phyloP scores from a whole-genome alignment of 306 rosid genomes.

The Glycine soja region DNA sequence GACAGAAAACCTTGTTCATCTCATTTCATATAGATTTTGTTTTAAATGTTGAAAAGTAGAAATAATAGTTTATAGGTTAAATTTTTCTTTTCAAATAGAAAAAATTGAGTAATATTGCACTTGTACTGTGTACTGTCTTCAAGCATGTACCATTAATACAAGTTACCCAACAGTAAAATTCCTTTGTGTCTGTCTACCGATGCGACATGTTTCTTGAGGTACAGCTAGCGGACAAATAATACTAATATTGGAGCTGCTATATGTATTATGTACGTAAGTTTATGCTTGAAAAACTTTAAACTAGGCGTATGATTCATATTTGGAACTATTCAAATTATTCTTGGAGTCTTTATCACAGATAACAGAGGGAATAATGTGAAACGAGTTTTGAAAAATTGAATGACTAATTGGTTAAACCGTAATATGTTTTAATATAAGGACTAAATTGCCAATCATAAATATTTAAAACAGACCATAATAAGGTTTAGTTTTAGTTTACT shows the following conservation, averaged over 20 bases:
- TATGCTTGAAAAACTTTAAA: too few species aligned
- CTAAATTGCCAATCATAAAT: not conserved
- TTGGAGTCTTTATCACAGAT: not conserved
- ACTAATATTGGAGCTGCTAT: too few species aligned
- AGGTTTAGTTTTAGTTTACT: constrained; percentile 10
- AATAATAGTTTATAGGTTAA: not conserved
- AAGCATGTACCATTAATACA: not conserved
- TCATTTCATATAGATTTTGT: constrained; percentile 16
- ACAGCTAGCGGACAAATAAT: not conserved
- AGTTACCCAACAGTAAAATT: not conserved
- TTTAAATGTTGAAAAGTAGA: constrained; percentile 5
- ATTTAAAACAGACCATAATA: not conserved
- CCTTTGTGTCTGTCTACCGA: not conserved
- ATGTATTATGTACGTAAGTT: not conserved
- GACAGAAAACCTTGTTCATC: not conserved
- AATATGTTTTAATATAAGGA: not conserved
- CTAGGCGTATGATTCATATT: too few species aligned
- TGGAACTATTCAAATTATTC: too few species aligned
- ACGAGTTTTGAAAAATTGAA: constrained; percentile 9
- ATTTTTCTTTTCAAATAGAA: not conserved
- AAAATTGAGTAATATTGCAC: not conserved
- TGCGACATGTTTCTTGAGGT: not conserved
- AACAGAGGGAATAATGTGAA: not conserved
- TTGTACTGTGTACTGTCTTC: not conserved
- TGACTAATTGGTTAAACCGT: not conserved